A percentile compares a stretch with the other conserved stretches of the same genome.
Conservation (phyloP, 2,329 filamentous ascomycete species). For the Gnomoniopsis sp. region DNA sequence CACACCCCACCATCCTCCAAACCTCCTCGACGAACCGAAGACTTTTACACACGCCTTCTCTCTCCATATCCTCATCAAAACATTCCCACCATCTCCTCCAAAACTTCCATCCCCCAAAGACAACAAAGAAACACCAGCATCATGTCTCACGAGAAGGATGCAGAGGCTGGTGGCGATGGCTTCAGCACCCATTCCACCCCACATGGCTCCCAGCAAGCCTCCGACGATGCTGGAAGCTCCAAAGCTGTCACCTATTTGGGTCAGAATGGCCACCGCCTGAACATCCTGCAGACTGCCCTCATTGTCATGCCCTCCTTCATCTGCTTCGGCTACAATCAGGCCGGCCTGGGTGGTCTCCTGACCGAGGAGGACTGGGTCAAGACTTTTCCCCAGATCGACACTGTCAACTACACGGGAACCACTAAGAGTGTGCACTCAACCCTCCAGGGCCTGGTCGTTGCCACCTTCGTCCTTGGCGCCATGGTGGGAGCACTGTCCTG, state of each 20-base stretch:
- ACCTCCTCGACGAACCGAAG: no score
- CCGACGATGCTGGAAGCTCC: neutral
- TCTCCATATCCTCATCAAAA: neutral
- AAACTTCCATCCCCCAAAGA: neutral
- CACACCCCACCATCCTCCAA: no score
- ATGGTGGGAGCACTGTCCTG: slow-evolving; percentile 22
- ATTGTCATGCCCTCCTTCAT: slow-evolving; percentile 34
- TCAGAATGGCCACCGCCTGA: slow-evolving; percentile 18
- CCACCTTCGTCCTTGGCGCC: slow-evolving; percentile 23
- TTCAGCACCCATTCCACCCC: neutral
- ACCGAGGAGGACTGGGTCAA: slow-evolving; percentile 32
- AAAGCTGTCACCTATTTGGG: slow-evolving; percentile 13
- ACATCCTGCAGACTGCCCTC: slow-evolving; percentile 15
- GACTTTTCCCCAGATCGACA: slow-evolving; percentile 48
- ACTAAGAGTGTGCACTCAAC: slow-evolving; percentile 37
- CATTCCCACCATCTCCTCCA: neutral
- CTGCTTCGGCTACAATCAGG: slow-evolving; percentile 50
- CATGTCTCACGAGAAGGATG: slow-evolving; percentile 6
- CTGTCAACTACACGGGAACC: slow-evolving; percentile 37
- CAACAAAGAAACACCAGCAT: neutral
- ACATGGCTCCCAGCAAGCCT: neutral
- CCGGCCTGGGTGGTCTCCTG: slow-evolving; percentile 43
- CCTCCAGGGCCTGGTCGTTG: slow-evolving; percentile 24
- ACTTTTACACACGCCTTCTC: neutral
- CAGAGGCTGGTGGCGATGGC: neutral